Base-by-base conservation (phyloP, 75 land plant species). In the Larix kaempferi region DNA sequence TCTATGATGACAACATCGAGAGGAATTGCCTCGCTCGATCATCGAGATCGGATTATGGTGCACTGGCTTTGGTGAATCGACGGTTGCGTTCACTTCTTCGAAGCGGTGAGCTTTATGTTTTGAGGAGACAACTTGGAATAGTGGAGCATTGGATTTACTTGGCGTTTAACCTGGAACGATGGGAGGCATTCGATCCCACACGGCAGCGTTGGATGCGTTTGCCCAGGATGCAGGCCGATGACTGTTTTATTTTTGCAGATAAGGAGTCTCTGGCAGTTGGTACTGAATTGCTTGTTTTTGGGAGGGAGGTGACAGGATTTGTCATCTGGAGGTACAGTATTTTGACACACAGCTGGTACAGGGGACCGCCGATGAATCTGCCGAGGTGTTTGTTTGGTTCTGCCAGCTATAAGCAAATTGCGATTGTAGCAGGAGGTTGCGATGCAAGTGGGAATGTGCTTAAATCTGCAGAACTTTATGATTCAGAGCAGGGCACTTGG, bases 191-290 rank as follows among this genome's bases (percentile, higher is more conserved):
- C 74, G 89, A 90, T 85, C 85, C 92, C n/a, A 29, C 44, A 7
- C 76, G 78, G 33, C 58, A 63, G 72, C 77, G 77, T 27, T 89
- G 91, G 91, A 87, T 82, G 89, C 75, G 77, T 56, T 60, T 89
- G 22, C 90, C 82, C 16, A 57, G 78, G 73, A 86, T 88, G 57
- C 90, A 85, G 6, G 83, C 88, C 59, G 89, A 87, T 57, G 86
- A 84, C 8, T 87, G 89, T 65, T 90, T 88, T 37, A 78, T 54
- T 49, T 63, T 11, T 67, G 84, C 86, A 33, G 91, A 90, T 65
- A 88, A 88, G 80, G 91, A 90, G 77, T 90, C 89, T 27, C 78
- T 90, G 23, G 91, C 89, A 23, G 91, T 89, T 6, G 91, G 91
- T 55, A 84, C 84, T 14, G 78, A 88, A 60, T 62, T 90, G 15